Base-by-base conservation (phyloP, 2,329 filamentous ascomycete genomes). In the Fusarium succisae region DNA sequence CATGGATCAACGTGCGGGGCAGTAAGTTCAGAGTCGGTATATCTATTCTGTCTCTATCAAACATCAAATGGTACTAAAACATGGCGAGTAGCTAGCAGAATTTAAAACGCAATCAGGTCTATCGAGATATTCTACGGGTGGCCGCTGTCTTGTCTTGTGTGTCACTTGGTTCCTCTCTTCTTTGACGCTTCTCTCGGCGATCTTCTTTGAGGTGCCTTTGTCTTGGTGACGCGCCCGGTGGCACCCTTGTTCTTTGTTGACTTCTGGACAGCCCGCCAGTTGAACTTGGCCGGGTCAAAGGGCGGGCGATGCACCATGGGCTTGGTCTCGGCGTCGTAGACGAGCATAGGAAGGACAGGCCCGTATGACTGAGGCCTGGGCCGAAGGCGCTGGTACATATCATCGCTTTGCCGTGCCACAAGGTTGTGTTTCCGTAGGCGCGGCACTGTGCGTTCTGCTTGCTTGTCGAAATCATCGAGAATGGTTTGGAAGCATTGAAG, bases 271-370 rank as follows among this genome's bases (percentile, higher is more conserved):
- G 32, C 39, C 26, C n/a, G 57, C 70, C 70, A 73, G 17, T 67
- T 43, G 32, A 67, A 74, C 8, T 30, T 26, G 17, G 65, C 45
- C 1, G 70, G 70, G 26, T 73, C 61, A 20, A 47, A 71, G 6
- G 53, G 56, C 1, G 70, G 70, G 20, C 32, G 38, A 24, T 41
- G 8, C 22, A 41, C 13, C 66, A 73, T 60, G 8, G 44, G 13
- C 9, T 10, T 2, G 5, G 4, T 3, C 32, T 8, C 0, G 1
- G 2, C 5, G 2, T 57, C 66, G 12, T 56, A 51, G 26, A 37
- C 9, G 22, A 70, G 20, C 38, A 71, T 24, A 5, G 70, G 70
- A 0, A 73, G 66, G 14, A 5, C 4, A 1, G 70, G 70, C 0
- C 55, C 48, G 8, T 58, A 22, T 2, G 5, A 6, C 20, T 38